phyloP scores from a whole-genome alignment of 2,329 filamentous ascomycete genomes.

The Epichloe hybrida region DNA sequence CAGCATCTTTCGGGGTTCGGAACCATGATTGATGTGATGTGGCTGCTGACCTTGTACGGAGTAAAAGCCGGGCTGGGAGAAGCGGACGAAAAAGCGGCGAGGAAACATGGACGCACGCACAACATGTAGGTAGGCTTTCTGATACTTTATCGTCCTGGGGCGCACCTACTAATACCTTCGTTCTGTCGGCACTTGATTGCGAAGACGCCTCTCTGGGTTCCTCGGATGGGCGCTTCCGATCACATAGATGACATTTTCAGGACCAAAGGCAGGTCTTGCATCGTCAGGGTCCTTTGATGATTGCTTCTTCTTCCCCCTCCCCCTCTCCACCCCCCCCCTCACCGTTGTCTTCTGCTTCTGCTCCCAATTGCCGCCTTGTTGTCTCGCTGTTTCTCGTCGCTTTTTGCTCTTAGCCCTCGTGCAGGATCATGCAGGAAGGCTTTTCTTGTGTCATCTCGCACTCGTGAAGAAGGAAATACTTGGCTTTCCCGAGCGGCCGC shows the following conservation, averaged over 20 bases:
- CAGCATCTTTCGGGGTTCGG: background rate
- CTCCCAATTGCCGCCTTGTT: background rate
- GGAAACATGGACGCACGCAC: background rate
- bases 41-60: background rate
- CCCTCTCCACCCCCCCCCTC: no score
- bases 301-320: no score
- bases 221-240: background rate
- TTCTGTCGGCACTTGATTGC: constrained; percentile 1
- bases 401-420: background rate
- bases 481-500: background rate
- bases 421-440: background rate
- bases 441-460: background rate
- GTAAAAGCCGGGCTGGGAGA: background rate
- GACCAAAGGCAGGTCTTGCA: background rate
- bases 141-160: no score
- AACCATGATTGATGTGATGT: no score
- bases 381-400: background rate
- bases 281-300: background rate
- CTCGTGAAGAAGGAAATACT: background rate
- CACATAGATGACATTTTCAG: background rate
- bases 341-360: no score
- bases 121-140: no score
- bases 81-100: constrained; percentile 1
- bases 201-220: background rate
- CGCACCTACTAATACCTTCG: background rate